These are phyloP conservation scores for Aureobasidium vineae DNA, from an alignment of 2,329 filamentous ascomycete species.

Conservation along the genomic window DNA sequence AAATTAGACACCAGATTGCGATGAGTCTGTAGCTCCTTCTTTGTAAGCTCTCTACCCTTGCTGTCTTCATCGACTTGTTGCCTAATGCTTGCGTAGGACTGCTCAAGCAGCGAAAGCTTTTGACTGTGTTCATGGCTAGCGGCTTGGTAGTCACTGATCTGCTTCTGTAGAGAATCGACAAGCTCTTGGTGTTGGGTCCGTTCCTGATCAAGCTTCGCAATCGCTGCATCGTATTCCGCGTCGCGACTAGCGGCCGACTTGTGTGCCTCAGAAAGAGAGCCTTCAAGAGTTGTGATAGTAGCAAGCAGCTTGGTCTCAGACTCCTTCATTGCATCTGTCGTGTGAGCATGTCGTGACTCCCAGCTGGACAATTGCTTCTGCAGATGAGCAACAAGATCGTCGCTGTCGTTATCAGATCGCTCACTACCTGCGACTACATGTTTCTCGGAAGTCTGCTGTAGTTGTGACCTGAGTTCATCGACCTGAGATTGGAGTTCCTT, in stretches of 20 bases:
- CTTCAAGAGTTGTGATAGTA: conserved; percentile 72
- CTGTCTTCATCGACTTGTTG: conserved; percentile 66
- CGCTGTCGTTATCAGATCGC: conserved; percentile 40
- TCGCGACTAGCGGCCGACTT: conserved; percentile 19
- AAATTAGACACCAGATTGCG: conserved; percentile 54
- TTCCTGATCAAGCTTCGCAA: conserved; percentile 42
- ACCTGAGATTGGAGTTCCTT: conserved; percentile 71
- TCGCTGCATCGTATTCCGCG: conserved; percentile 37
- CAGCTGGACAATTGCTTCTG: conserved; percentile 70
- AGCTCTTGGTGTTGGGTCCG: conserved; percentile 51
- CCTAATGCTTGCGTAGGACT: conserved; percentile 64
- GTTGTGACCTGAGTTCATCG: conserved; percentile 60
- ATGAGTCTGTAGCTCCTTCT: conserved; percentile 53
- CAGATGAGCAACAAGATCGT: conserved; percentile 62
- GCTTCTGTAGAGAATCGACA: conserved; percentile 60
- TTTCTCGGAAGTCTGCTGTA: conserved; percentile 41
- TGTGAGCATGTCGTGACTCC: conserved; percentile 71
- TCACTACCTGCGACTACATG: conserved; percentile 32
- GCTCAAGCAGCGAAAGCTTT: conserved; percentile 72
- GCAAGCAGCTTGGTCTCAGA: conserved; percentile 70
- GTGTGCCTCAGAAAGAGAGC: conserved; percentile 45
- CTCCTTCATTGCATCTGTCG: conserved; percentile 66
- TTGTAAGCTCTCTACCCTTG: conserved; percentile 57
- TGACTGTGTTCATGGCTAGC: conserved; percentile 66
- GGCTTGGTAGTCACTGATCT: conserved; percentile 78